phyloP scores from a whole-genome alignment of 768 basidiomycete genomes.

The Sutorius australiensis region DNA sequence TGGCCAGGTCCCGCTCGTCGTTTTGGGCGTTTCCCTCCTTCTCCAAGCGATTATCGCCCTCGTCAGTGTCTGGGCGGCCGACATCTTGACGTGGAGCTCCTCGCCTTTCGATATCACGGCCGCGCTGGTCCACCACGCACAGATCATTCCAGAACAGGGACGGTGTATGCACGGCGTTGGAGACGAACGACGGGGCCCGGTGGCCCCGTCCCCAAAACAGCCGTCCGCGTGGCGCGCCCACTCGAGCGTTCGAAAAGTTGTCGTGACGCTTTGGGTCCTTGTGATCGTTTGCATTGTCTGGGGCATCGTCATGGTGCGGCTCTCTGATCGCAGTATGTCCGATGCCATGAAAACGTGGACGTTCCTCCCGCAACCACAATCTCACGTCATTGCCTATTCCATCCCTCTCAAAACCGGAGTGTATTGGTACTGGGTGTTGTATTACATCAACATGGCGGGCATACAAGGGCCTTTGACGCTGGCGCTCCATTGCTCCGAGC shows the following conservation, averaged over 20 bases:
- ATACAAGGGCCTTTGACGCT: constrained; percentile 31
- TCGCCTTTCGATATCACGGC: constrained; percentile 30
- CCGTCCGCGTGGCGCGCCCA: constrained; percentile 30
- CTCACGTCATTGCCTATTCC: constrained; percentile 19
- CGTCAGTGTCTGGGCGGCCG: constrained; percentile 16
- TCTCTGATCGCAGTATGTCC: constrained; percentile 7
- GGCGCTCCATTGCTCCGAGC: constrained; percentile 27
- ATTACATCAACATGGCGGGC: constrained; percentile 23
- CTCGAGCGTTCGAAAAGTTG: constrained; percentile 20
- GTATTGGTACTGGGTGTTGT: constrained; percentile 23
- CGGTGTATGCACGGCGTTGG: constrained; percentile 28
- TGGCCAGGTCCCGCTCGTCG: constrained; percentile 25
- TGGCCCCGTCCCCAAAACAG: constrained; percentile 13
- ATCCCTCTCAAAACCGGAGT: constrained; percentile 19
- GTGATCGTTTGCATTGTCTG: constrained; percentile 18
- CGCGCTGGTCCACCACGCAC: constrained; percentile 27
- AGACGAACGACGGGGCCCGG: constrained; percentile 10
- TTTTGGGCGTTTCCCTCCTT: constrained; percentile 24
- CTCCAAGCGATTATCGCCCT: constrained; percentile 26
- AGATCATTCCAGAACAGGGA: constrained; percentile 15
- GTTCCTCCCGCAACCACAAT: constrained; percentile 22
- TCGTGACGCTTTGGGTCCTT: constrained; percentile 23
- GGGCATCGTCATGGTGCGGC: constrained; percentile 14
- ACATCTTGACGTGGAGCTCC: constrained; percentile 33
- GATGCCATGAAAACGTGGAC: constrained; percentile 17